Percentiles rank a stretch among this genome's conserved stretches.
Conservation (phyloP, 2,329 filamentous ascomycete species). For the Neonectria ditissima region DNA sequence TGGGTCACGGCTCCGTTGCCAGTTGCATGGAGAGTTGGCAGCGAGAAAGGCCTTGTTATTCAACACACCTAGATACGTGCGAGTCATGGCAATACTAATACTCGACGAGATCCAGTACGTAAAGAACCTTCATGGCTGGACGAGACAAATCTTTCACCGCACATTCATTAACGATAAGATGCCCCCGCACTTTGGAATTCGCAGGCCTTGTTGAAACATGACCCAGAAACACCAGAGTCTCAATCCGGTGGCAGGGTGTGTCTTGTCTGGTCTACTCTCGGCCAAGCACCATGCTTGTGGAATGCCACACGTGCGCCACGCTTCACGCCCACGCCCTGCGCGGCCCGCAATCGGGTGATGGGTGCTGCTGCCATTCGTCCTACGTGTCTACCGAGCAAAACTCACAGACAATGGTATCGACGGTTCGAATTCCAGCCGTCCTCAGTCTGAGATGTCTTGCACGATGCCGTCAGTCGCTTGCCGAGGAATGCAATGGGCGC, state of each 20-base stretch:
- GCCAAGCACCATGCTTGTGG: constrained; percentile 1
- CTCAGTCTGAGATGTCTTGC: not conserved
- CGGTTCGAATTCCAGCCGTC: not conserved
- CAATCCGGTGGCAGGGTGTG: constrained; percentile 6
- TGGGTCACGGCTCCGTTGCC: not conserved
- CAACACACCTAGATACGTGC: not conserved
- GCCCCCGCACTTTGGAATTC: not conserved
- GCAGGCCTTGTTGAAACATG: not conserved
- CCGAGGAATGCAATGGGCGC: not conserved
- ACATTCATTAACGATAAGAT: not conserved
- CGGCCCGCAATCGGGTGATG: not conserved
- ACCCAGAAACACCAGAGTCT: not conserved
- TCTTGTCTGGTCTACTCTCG: no score
- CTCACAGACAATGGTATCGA: not conserved
- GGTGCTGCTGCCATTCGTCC: not conserved
- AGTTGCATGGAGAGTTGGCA: not conserved
- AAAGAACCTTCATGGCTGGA: not conserved
- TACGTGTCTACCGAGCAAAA: not conserved
- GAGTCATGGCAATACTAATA: not conserved
- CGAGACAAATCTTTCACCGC: not conserved
- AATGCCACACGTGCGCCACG: constrained; percentile 8
- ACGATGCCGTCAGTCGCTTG: not conserved
- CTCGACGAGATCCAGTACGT: no score
- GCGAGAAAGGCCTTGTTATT: not conserved
- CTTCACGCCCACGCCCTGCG: not conserved